Evolutionary conservation across 1,284 basidiomycete species (phyloP), one percentile per base, ranked within the genome.

Genomic region (Tremellales sp.): DNA sequence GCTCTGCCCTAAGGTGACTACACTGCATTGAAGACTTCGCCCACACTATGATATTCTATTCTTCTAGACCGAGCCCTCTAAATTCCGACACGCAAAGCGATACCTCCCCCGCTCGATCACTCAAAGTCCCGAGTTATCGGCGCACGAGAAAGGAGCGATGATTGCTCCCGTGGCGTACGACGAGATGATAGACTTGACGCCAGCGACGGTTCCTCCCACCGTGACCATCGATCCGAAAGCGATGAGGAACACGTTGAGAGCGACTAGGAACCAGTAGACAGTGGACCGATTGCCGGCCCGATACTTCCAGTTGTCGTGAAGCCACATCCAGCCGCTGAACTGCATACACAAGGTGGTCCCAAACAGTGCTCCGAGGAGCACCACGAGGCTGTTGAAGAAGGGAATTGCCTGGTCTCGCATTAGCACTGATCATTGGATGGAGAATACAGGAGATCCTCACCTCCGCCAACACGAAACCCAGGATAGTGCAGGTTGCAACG

Each of bases 91-190:
- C n/a, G n/a, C n/a, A n/a, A n/a, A n/a, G n/a, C n/a, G n/a, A n/a
- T n/a, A n/a, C n/a, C n/a, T n/a, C n/a, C n/a, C n/a, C n/a, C n/a
- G n/a, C n/a, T n/a, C n/a, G n/a, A n/a, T n/a, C n/a, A n/a, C n/a
- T n/a, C n/a, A n/a, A n/a, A n/a, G n/a, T n/a, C n/a, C n/a, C n/a
- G 43, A 60, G 53, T 68, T 67, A 42, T 67, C 61, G 21, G 60
- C 61, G 50, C 73, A 74, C 1, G 65, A 66, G 54, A 73, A 74
- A 5, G 71, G 63, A n/a, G 57, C 60, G 25, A 72, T 68, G 35
- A 38, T 35, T 4, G 39, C 29, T 4, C 57, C 57, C 5, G 44
- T 34, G 1, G 40, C 48, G 37, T 54, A 59, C 31, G 51, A 37
- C 25, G 43, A 24, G 21, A 49, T 57, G 44, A 65, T 58, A 16